Evolutionary conservation across 2,329 filamentous ascomycete species (phyloP).

Genomic region (Trichoderma lentiforme): DNA sequence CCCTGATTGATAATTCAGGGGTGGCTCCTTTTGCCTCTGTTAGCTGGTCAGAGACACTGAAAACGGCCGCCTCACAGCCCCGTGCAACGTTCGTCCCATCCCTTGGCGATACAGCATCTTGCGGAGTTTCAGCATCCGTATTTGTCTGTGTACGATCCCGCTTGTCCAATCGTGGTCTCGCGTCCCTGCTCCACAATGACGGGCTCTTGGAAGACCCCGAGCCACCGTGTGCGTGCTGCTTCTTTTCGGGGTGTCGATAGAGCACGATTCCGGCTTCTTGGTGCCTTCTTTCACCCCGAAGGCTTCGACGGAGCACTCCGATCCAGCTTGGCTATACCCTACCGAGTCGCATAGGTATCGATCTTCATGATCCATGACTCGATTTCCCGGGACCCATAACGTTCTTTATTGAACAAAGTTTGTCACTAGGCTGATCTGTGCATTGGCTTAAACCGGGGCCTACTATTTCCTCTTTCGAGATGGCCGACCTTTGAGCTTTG

Average conservation of each 20-base stretch:
- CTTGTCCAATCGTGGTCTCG: conserved; percentile 1
- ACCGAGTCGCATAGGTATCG: background rate
- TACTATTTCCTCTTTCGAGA: background rate
- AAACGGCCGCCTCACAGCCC: background rate
- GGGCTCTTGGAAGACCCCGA: background rate
- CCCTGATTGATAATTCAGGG: background rate
- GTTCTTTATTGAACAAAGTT: background rate
- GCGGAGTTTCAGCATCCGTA: background rate
- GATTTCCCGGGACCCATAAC: background rate
- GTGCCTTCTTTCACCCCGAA: background rate
- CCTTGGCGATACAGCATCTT: background rate
- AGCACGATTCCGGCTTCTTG: background rate
- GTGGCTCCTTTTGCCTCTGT: background rate
- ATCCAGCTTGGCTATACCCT: background rate
- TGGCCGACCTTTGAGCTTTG: background rate
- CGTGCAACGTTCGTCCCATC: background rate
- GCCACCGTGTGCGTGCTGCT: background rate
- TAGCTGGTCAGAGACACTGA: background rate
- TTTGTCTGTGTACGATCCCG: background rate
- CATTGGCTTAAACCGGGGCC: background rate
- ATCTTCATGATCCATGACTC: conserved; percentile 6
- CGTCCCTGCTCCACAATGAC: background rate
- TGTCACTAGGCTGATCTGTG: conserved; percentile 1
- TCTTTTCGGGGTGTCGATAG: background rate
- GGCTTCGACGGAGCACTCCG: background rate